Evolutionary conservation across 345 rosid species (phyloP).

Genomic region (Geranium rotundifolium): DNA sequence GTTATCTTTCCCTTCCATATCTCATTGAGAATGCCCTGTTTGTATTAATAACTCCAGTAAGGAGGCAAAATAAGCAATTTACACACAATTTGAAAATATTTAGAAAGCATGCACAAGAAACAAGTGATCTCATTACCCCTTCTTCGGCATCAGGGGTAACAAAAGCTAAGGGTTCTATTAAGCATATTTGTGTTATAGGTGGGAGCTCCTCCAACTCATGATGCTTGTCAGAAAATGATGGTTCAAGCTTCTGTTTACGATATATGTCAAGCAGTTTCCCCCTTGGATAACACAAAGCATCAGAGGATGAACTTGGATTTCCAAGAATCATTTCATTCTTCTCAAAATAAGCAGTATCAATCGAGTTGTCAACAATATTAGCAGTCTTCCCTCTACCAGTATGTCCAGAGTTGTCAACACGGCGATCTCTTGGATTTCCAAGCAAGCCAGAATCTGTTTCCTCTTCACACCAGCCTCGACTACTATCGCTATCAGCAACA

Average conservation of each 20-base stretch:
- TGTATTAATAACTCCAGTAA: conserved; percentile 1
- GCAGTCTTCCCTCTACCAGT: conserved; percentile 46
- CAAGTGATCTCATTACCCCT: conserved; percentile 35
- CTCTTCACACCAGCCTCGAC: conserved; percentile 70
- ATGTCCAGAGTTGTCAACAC: conserved; percentile 33
- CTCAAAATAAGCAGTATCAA: conserved; percentile 16
- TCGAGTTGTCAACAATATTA: conserved; percentile 20
- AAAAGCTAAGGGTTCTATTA: conserved; percentile 60
- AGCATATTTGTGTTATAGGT: conserved; percentile 29
- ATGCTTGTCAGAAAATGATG: conserved; percentile 28
- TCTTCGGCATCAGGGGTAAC: conserved; percentile 62
- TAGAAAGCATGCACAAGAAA: no score
- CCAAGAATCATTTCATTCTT: conserved; percentile 32
- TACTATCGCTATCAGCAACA: conserved; percentile 33
- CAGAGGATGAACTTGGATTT: conserved; percentile 19
- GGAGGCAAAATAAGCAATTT: no score
- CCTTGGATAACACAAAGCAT: conserved; percentile 39
- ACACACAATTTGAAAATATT: no score
- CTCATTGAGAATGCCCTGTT: conserved; percentile 41
- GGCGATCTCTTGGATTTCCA: conserved; percentile 49
- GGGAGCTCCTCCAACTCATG: conserved; percentile 42
- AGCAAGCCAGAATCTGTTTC: conserved; percentile 68
- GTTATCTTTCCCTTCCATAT: conserved; percentile 63
- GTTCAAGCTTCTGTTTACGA: conserved; percentile 31
- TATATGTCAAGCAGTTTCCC: no score